A percentile compares a stretch with the other conserved stretches of the same genome.
phyloP scores from a whole-genome alignment of 305 asterid species.

The Andrographis paniculata region DNA sequence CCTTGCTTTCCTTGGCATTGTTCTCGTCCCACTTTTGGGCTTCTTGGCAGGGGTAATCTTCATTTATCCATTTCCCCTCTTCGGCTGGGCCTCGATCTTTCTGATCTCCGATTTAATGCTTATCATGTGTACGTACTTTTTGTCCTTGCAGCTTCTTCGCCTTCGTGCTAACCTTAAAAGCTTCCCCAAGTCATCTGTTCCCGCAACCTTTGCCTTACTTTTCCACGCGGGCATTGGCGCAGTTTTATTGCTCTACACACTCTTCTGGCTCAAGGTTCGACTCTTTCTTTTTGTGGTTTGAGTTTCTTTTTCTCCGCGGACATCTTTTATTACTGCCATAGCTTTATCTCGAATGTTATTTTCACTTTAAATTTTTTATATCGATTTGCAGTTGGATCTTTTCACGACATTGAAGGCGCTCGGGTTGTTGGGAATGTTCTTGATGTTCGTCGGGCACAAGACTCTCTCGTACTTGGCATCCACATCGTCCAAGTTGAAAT shows the following conservation, averaged over 20 bases:
- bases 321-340: background rate
- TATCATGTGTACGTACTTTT: constrained; percentile 8
- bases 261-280: constrained; percentile 91
- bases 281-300: constrained; percentile 15
- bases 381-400: constrained; percentile 68
- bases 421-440: constrained; percentile 71
- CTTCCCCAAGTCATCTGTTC: constrained; percentile 59
- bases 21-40: constrained; percentile 69
- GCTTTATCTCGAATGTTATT: background rate
- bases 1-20: constrained; percentile 65
- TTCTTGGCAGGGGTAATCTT: constrained; percentile 74
- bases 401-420: constrained; percentile 84
- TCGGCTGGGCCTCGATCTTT: background rate
- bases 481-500: constrained; percentile 72
- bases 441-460: constrained; percentile 86
- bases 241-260: constrained; percentile 59
- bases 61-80: constrained; percentile 8
- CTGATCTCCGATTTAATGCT: constrained; percentile 2
- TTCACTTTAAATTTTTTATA: constrained; percentile 6
- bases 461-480: constrained; percentile 82
- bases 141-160: constrained; percentile 45
- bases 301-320: background rate
- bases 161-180: constrained; percentile 78
- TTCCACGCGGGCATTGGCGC: constrained; percentile 90
- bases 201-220: constrained; percentile 64